Evolutionary conservation across 73 alveolate species (phyloP).

Genomic region (Tetrahymena thermophila): DNA sequence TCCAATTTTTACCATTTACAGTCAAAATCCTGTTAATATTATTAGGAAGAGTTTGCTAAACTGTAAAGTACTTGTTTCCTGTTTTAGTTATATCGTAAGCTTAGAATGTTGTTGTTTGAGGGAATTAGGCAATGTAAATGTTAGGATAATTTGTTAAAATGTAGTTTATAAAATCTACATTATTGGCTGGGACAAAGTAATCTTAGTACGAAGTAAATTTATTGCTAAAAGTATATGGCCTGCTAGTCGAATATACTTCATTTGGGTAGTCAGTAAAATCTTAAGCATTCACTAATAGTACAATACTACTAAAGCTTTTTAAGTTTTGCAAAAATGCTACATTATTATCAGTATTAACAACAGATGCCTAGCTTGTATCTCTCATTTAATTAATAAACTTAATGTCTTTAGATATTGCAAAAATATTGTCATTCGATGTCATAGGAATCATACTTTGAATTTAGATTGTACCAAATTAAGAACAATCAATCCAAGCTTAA

Average conservation of each 20-base stretch:
- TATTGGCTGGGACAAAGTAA: not conserved
- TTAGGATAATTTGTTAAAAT: not conserved
- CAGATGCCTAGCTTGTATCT: not conserved
- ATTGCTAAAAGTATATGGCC: not conserved
- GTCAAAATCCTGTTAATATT: not conserved
- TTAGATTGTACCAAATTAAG: not conserved
- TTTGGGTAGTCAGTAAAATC: not conserved
- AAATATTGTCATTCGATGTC: not conserved
- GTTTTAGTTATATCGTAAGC: not conserved
- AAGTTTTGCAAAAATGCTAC: not conserved
- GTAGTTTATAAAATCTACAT: not conserved
- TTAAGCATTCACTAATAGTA: not conserved
- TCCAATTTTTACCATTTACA: not conserved
- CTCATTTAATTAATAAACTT: not conserved
- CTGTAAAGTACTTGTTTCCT: not conserved
- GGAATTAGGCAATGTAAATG: not conserved
- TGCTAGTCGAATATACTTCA: not conserved
- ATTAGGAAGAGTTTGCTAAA: not conserved
- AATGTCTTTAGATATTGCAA: not conserved
- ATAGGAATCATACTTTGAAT: not conserved
- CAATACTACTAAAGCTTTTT: not conserved
- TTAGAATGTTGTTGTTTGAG: not conserved
- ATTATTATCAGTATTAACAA: not conserved
- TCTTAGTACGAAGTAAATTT: not conserved
- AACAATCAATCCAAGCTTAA: not conserved